Base-by-base conservation (phyloP, 2,329 filamentous ascomycete species). In the Fusarium praegraminearum region DNA sequence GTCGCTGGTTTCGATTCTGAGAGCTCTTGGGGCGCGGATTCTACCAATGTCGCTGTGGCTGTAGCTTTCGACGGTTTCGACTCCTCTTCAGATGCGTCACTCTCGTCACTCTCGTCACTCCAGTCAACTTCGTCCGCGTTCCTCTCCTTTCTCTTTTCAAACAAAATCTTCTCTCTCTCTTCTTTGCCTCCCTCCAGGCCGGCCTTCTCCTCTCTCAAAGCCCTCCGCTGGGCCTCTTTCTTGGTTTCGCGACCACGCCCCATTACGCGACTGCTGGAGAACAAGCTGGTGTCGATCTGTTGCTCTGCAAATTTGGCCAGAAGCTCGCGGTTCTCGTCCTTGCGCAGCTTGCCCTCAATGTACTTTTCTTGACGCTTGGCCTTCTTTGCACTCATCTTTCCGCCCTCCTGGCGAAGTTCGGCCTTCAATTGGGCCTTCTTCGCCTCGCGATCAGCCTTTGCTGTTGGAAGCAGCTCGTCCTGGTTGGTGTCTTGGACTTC, bases 321-420 rank as follows among this genome's bases (percentile, higher is more conserved):
- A 32, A 99, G 83, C 59, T 90, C 91, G 30, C 93, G 85, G 75
- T 93, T 97, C 79, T 98, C 95, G 77, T 99, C 96, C 79, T 97
- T 98, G 79, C 90, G 92, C 46, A 99, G 84, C 85, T 99, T 99
- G 62, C 87, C 96, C 75, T 98, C 94, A 70, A 91, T 89, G 76
- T 90, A 91, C 75, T 91, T 91, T 67, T 90, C 89, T 40, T 91
- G 76, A 3, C 89, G 84, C 80, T 91, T 90, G 8, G 88, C 86
- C 77, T 91, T 91, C 76, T 91, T 90, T 63, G 87, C 83, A 74
- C 83, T 89, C 76, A 90, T 83, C 74, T 89, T 89, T 45, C 77
- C 73, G 2, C 83, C 85, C 54, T 86, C 81, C 26, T 82, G 78
- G 57, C 79, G 81, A 58, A 90, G 75, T 67, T 89, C 84, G 24